Evolutionary conservation across 257 asterid genomes (phyloP).

Genomic region (Cordia subcordata): DNA sequence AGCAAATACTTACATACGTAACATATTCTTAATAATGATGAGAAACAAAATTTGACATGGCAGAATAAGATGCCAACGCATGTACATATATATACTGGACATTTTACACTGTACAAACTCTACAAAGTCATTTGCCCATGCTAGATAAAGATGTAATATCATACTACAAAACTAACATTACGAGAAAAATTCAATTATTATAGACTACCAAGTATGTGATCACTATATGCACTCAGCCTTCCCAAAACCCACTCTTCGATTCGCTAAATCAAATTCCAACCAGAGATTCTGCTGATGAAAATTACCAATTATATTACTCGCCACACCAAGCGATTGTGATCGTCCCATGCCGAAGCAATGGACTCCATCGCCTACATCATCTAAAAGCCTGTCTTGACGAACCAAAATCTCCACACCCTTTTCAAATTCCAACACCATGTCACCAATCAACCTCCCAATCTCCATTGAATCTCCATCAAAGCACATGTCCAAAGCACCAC

Average conservation of each 20-base stretch:
- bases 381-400: conserved; percentile 39
- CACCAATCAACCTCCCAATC: conserved; percentile 47
- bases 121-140: too few species aligned
- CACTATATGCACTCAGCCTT: conserved; percentile 64
- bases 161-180: too few species aligned
- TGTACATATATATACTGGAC: background rate
- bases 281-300: conserved; percentile 87
- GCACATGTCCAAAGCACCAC: conserved; percentile 71
- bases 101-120: conserved; percentile 2
- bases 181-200: too few species aligned
- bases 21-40: background rate
- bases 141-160: too few species aligned
- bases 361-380: conserved; percentile 55
- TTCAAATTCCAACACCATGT: conserved; percentile 51
- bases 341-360: conserved; percentile 68
- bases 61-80: background rate
- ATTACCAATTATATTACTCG: conserved; percentile 72
- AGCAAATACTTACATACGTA: background rate
- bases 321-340: conserved; percentile 66
- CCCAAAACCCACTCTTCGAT: conserved; percentile 62
- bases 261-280: conserved; percentile 75
- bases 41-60: conserved; percentile 8
- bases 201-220: too few species aligned
- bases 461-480: conserved; percentile 43
- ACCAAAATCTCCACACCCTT: conserved; percentile 50